These are phyloP conservation scores for Yamadazyma kanchanaburiensis DNA, from an alignment of 1,139 yeast genomes.

Conservation along the genomic window DNA sequence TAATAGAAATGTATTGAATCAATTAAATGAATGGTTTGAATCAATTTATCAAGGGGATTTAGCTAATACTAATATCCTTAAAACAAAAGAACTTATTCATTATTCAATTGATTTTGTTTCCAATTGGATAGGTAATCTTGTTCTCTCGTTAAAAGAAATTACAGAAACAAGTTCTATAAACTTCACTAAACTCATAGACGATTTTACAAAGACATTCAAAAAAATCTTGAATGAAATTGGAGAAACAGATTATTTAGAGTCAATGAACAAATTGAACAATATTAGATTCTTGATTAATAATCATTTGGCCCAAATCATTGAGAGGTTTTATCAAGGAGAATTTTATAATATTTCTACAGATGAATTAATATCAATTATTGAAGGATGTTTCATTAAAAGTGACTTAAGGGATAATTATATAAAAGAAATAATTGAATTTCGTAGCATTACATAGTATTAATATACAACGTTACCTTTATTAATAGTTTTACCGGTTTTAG, in stretches of 20 bases:
- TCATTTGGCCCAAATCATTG: conserved; percentile 68
- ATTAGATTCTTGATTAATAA: conserved; percentile 44
- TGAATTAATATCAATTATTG: conserved; percentile 62
- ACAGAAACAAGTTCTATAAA: conserved; percentile 35
- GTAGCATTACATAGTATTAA: conserved; percentile 16
- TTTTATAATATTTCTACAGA: conserved; percentile 66
- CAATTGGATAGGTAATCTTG: conserved; percentile 25
- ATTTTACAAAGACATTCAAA: conserved; percentile 17
- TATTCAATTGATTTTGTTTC: conserved; percentile 29
- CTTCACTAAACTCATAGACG: conserved; percentile 23
- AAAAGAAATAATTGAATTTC: conserved; percentile 47
- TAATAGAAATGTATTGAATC: conserved; percentile 7
- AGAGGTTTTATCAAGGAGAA: conserved; percentile 67
- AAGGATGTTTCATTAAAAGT: conserved; percentile 65
- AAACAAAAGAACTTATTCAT: conserved; percentile 25
- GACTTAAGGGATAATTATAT: conserved; percentile 60
- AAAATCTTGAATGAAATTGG: conserved; percentile 12
- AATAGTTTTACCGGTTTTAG: conserved; percentile 89
- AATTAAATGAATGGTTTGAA: conserved; percentile 20
- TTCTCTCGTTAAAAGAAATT: conserved; percentile 29
- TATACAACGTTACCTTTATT: conserved; percentile 54
- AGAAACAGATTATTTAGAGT: conserved; percentile 18
- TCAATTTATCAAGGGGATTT: conserved; percentile 21
- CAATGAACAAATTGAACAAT: conserved; percentile 43
- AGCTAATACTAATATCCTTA: conserved; percentile 22